phyloP scores from a whole-genome alignment of 2,329 filamentous ascomycete genomes.

The Teratosphaeria viscida region DNA sequence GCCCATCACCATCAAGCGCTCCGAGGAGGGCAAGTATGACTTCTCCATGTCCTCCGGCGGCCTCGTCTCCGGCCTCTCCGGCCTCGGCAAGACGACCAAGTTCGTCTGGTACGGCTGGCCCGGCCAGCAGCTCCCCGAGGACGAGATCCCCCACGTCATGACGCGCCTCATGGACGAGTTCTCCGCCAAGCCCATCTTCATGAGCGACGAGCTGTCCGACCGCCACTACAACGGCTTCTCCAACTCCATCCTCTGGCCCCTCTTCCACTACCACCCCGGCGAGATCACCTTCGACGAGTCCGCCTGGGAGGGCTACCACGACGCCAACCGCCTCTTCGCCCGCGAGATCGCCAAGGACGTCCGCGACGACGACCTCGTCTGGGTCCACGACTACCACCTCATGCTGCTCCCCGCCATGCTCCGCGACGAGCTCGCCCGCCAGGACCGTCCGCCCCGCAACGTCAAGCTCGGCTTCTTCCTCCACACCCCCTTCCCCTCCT shows the following conservation, averaged over 20 bases:
- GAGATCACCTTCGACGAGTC: slow-evolving; percentile 97
- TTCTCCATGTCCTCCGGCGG: slow-evolving; percentile 97
- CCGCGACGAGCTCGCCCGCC: slow-evolving; percentile 61
- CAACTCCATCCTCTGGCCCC: slow-evolving; percentile 95
- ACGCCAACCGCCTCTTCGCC: slow-evolving; percentile 88
- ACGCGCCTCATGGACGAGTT: slow-evolving; percentile 76
- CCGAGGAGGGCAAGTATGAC: slow-evolving; percentile 80
- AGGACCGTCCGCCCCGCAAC: slow-evolving; percentile 56
- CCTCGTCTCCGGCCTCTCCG: slow-evolving; percentile 84
- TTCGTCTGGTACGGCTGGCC: slow-evolving; percentile 99
- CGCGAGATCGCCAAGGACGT: slow-evolving; percentile 79
- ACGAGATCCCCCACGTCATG: slow-evolving; percentile 64
- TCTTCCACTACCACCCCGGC: slow-evolving; percentile 97
- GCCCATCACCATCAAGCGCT: slow-evolving; percentile 91
- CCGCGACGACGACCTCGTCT: slow-evolving; percentile 86
- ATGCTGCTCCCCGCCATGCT: slow-evolving; percentile 96
- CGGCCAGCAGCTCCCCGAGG: slow-evolving; percentile 79
- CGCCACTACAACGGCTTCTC: slow-evolving; percentile 97
- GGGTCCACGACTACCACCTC: slow-evolving; percentile 97
- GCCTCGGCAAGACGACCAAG: slow-evolving; percentile 79
- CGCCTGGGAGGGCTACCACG: slow-evolving; percentile 84
- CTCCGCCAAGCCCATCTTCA: slow-evolving; percentile 81
- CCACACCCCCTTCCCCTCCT: slow-evolving; percentile 93
- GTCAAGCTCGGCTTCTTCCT: slow-evolving; percentile 98
- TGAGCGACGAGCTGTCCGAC: slow-evolving; percentile 87